Conservation (phyloP, 345 rosid genomes). For the Eucalyptus curtisii region DNA sequence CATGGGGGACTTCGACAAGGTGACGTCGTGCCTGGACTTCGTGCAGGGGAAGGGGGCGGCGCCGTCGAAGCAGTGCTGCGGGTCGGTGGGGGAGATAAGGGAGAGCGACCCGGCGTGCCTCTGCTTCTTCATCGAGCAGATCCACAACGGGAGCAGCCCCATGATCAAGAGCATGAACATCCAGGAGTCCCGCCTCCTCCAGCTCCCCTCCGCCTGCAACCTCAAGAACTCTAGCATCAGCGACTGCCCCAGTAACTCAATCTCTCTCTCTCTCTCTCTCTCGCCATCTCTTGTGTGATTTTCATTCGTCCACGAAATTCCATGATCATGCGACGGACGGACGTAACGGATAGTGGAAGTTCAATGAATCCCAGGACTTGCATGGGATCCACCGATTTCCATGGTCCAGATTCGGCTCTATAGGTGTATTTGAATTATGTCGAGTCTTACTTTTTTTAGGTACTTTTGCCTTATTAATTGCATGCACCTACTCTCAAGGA, state of each 20-base stretch:
- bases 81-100: slow-evolving; percentile 31
- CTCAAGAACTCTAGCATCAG: slow-evolving; percentile 50
- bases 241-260: slow-evolving; percentile 53
- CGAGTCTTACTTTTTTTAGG: not conserved
- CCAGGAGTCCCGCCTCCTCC: slow-evolving; percentile 48
- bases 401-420: not conserved
- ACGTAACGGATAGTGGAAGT: not conserved
- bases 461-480: not conserved
- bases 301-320: not conserved
- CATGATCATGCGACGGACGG: not conserved
- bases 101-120: slow-evolving; percentile 66
- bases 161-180: slow-evolving; percentile 65
- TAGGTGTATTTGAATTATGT: not conserved
- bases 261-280: not conserved
- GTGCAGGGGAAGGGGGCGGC: slow-evolving; percentile 44
- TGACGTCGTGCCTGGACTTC: slow-evolving; percentile 45
- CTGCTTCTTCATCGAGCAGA: slow-evolving; percentile 61
- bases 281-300: not conserved
- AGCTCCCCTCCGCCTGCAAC: slow-evolving; percentile 76
- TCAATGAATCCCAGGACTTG: not conserved
- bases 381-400: not conserved
- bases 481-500: not conserved
- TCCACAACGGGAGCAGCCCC: slow-evolving; percentile 26
- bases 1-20: slow-evolving; percentile 28
- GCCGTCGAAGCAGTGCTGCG: slow-evolving; percentile 64